phyloP scores from a whole-genome alignment of 2,329 filamentous ascomycete species.

The Colletotrichum coccodes region DNA sequence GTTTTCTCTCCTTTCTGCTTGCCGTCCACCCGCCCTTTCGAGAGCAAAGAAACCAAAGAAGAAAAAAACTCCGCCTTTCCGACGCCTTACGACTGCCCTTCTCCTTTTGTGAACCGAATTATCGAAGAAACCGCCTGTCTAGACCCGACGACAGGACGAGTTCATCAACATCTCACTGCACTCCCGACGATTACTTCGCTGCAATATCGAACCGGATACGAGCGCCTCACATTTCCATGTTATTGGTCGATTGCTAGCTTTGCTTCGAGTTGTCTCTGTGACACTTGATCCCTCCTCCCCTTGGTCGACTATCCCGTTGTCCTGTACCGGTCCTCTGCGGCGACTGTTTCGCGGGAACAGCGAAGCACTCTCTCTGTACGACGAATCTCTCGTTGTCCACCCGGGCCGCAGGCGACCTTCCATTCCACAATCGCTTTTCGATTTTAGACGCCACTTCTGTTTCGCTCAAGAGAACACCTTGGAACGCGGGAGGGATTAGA shows the following conservation, averaged over 20 bases:
- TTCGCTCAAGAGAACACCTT: constrained; percentile 28
- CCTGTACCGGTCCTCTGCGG: constrained; percentile 30
- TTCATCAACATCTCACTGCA: not conserved
- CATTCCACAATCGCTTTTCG: constrained; percentile 52
- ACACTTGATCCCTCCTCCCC: constrained; percentile 41
- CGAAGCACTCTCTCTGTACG: constrained; percentile 52
- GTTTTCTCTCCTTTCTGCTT: constrained; percentile 40
- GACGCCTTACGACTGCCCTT: constrained; percentile 17
- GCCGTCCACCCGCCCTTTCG: constrained; percentile 34
- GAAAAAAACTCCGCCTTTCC: not conserved
- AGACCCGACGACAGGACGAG: constrained; percentile 17
- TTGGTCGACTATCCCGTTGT: constrained; percentile 36
- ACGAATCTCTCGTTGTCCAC: constrained; percentile 48
- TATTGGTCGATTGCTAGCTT: constrained; percentile 40
- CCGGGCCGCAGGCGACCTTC: constrained; percentile 68
- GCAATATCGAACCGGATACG: constrained; percentile 26
- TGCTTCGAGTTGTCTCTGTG: constrained; percentile 45
- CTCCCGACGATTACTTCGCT: constrained; percentile 11
- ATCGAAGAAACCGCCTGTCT: not conserved
- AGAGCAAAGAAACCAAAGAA: constrained; percentile 15
- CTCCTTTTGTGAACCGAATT: constrained; percentile 11
- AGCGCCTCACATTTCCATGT: constrained; percentile 42
- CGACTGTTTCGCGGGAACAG: constrained; percentile 56
- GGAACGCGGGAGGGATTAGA: not conserved
- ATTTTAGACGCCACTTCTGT: constrained; percentile 33